These are phyloP conservation scores for Silene coronaria DNA, from an alignment of 179 eudicot species.

Conservation along the genomic window DNA sequence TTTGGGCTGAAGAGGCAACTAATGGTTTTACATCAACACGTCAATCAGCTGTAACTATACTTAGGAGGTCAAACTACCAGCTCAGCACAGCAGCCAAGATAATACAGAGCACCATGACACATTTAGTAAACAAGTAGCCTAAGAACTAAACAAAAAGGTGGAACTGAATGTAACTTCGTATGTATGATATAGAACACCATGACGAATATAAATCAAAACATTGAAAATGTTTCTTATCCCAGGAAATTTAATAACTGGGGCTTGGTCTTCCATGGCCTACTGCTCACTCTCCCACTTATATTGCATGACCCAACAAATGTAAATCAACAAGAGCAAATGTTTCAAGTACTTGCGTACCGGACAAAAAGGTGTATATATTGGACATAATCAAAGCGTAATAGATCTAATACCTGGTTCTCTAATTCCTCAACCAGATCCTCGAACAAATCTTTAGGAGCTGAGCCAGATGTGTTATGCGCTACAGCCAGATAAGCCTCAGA, in stretches of 20 bases:
- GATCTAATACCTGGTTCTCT: constrained; percentile 62
- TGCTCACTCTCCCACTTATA: not conserved
- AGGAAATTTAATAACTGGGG: not conserved
- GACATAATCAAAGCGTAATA: not conserved
- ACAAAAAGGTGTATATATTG: not conserved
- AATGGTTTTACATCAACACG: not conserved
- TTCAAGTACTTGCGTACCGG: not conserved
- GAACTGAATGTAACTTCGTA: too few relatives aligned
- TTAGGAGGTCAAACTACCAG: not conserved
- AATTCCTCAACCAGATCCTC: constrained; percentile 81
- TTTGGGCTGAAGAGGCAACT: not conserved
- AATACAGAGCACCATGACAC: not conserved
- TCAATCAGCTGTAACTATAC: not conserved
- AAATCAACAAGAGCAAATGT: not conserved
- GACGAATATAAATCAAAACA: not conserved
- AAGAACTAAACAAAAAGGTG: not conserved
- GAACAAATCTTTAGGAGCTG: constrained; percentile 90
- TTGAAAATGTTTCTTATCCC: not conserved
- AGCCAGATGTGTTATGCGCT: constrained; percentile 76
- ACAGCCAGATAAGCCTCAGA: constrained; percentile 72
- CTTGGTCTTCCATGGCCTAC: not conserved
- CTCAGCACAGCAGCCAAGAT: not conserved
- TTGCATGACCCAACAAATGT: not conserved
- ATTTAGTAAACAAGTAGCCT: not conserved
- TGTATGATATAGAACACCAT: too few relatives aligned